Conservation (phyloP, 257 asterid genomes). For the Nicotiana tabacum region DNA sequence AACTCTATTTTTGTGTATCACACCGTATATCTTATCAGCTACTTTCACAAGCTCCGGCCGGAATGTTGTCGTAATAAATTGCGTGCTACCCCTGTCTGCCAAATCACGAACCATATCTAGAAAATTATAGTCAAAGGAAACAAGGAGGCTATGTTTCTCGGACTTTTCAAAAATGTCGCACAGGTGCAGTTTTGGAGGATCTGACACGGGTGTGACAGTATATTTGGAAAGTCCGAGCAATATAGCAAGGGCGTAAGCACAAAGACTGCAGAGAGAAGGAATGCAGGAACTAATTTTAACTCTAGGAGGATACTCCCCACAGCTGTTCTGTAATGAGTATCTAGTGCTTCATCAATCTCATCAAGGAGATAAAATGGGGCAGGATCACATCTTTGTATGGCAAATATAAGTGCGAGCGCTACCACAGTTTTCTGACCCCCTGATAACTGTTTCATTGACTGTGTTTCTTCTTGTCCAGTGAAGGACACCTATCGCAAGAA, state of each 20-base stretch:
- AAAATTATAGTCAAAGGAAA: constrained; percentile 35
- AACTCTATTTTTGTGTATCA: constrained; percentile 82
- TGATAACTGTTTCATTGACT: constrained; percentile 92
- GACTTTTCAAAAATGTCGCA: no score
- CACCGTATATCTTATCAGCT: constrained; percentile 93
- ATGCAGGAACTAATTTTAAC: constrained; percentile 7
- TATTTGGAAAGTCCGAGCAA: no score
- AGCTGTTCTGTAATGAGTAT: constrained; percentile 98
- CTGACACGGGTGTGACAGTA: no score
- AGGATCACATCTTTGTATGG: constrained; percentile 97
- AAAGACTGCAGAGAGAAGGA: neutral
- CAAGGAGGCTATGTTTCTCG: neutral
- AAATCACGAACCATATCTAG: constrained; percentile 89
- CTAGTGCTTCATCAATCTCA: constrained; percentile 98
- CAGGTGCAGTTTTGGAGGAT: no score
- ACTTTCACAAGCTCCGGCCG: constrained; percentile 91
- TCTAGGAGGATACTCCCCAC: constrained; percentile 89
- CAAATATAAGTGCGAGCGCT: constrained; percentile 85
- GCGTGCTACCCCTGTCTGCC: constrained; percentile 84
- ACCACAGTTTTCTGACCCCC: constrained; percentile 99
- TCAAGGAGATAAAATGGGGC: constrained; percentile 98
- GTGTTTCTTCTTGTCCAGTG: constrained; percentile 97
- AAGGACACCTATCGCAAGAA: constrained; percentile 70
- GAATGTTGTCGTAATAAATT: constrained; percentile 89
- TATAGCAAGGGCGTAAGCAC: no score